Percentiles rank a stretch among this genome's conserved stretches.
Conservation (phyloP, 192 early-diverging fungal genomes). For the Mortierella antarctica region DNA sequence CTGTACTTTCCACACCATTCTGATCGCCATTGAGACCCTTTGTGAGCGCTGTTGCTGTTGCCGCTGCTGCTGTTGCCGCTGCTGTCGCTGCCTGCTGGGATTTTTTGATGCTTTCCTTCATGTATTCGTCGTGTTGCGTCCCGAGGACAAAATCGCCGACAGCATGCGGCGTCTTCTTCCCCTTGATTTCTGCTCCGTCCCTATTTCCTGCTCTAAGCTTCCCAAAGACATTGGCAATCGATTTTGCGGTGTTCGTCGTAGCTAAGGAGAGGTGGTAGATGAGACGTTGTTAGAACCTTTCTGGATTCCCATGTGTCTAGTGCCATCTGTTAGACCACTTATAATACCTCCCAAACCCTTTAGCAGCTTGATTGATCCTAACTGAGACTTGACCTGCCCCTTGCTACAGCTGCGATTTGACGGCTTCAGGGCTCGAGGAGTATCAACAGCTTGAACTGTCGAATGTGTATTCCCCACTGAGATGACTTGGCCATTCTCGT, state of each 20-base stretch:
- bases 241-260: conserved; percentile 20
- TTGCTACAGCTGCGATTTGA: neutral
- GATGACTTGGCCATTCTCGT: conserved; percentile 7
- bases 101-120: conserved; percentile 11
- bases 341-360: conserved; percentile 26
- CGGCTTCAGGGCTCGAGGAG: too few relatives aligned
- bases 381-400: neutral
- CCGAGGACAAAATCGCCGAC: conserved; percentile 28
- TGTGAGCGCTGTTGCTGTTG: too few relatives aligned
- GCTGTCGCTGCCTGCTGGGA: conserved; percentile 7
- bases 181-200: too few relatives aligned
- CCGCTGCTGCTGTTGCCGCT: too few relatives aligned
- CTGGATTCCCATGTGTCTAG: neutral
- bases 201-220: conserved; percentile 31
- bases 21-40: too few relatives aligned
- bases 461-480: neutral
- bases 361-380: conserved; percentile 14
- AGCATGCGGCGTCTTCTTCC: conserved; percentile 3
- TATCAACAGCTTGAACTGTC: neutral
- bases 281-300: neutral
- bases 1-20: too few relatives aligned
- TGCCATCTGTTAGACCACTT: neutral
- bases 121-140: conserved; percentile 19
- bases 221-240: conserved; percentile 26
- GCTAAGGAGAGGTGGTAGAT: conserved; percentile 4